Percentiles rank a stretch among this genome's conserved stretches.
These are phyloP conservation scores for Aspergillus egyptiacus DNA, from an alignment of 495 filamentous ascomycete genomes.

Conservation along the genomic window DNA sequence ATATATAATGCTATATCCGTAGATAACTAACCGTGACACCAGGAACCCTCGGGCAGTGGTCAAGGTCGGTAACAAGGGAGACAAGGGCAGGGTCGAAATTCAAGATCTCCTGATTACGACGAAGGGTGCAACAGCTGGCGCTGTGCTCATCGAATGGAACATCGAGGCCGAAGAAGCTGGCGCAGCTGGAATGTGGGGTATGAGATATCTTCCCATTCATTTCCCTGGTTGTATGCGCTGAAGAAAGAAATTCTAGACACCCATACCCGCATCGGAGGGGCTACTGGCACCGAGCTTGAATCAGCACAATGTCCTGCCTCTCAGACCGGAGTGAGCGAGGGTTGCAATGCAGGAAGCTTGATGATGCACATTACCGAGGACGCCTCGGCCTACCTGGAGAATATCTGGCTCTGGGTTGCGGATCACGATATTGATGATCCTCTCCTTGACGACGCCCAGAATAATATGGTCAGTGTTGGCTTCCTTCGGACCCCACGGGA, in stretches of 20 bases:
- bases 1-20: too few relatives aligned
- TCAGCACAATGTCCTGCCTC: constrained; percentile 56
- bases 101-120: constrained; percentile 69
- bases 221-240: too few relatives aligned
- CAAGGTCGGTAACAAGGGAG: constrained; percentile 67
- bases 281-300: constrained; percentile 67
- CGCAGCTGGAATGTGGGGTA: too few relatives aligned
- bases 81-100: constrained; percentile 68
- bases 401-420: constrained; percentile 57
- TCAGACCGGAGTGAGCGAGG: constrained; percentile 35
- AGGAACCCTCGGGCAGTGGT: constrained; percentile 68
- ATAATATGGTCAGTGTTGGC: too few relatives aligned
- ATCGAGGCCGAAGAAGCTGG: too few relatives aligned
- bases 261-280: constrained; percentile 71
- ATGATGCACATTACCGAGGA: constrained; percentile 50
- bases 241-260: constrained; percentile 46
- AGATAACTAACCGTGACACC: too few relatives aligned
- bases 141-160: constrained; percentile 83
- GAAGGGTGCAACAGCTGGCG: constrained; percentile 69
- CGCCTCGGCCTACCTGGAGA: constrained; percentile 53
- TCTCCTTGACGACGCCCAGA: neutral
- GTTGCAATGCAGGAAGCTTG: constrained; percentile 57
- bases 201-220: too few relatives aligned
- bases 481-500: too few relatives aligned
- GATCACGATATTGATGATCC: constrained; percentile 61